A percentile compares a stretch with the other conserved stretches of the same genome.
These are phyloP conservation scores for Mycena amicta DNA, from an alignment of 768 basidiomycete genomes.

Conservation along the genomic window DNA sequence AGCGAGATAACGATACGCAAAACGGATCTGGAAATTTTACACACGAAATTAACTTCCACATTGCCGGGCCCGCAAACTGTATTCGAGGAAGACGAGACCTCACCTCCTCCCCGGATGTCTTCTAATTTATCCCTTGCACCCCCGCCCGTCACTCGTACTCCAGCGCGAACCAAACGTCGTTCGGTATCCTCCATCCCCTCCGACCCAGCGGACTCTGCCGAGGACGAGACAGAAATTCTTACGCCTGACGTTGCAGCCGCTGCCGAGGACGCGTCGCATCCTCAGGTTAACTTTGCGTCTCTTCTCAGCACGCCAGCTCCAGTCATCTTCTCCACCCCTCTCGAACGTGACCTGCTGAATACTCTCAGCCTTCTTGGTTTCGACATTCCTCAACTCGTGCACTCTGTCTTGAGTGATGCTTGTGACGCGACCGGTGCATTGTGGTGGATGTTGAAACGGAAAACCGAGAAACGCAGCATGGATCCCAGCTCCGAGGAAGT, in stretches of 20 bases:
- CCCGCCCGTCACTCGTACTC: slow-evolving; percentile 76
- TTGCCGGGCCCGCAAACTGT: slow-evolving; percentile 46
- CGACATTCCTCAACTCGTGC: slow-evolving; percentile 93
- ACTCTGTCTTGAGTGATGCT: slow-evolving; percentile 88
- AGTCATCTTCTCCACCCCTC: slow-evolving; percentile 83
- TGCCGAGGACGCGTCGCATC: slow-evolving; percentile 37
- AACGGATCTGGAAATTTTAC: slow-evolving; percentile 39
- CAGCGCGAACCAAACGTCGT: slow-evolving; percentile 92
- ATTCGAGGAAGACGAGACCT: slow-evolving; percentile 51
- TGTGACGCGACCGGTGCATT: slow-evolving; percentile 89
- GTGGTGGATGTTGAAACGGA: slow-evolving; percentile 96
- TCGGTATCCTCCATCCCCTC: slow-evolving; percentile 90
- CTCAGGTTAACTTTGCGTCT: slow-evolving; percentile 54
- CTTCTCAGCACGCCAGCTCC: slow-evolving; percentile 68
- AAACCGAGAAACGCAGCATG: slow-evolving; percentile 60
- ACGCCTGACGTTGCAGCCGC: slow-evolving; percentile 38
- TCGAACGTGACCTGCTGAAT: slow-evolving; percentile 81
- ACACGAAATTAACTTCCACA: slow-evolving; percentile 38
- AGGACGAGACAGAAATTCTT: slow-evolving; percentile 44
- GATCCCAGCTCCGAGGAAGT: slow-evolving; percentile 28
- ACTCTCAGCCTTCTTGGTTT: slow-evolving; percentile 76
- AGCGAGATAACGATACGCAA: slow-evolving; percentile 67
- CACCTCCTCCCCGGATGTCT: slow-evolving; percentile 29
- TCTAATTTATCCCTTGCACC: slow-evolving; percentile 46
- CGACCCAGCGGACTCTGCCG: slow-evolving; percentile 53